These are phyloP conservation scores for Chytridium lagenaria DNA, from an alignment of 371 early-diverging fungal species.

Conservation along the genomic window DNA sequence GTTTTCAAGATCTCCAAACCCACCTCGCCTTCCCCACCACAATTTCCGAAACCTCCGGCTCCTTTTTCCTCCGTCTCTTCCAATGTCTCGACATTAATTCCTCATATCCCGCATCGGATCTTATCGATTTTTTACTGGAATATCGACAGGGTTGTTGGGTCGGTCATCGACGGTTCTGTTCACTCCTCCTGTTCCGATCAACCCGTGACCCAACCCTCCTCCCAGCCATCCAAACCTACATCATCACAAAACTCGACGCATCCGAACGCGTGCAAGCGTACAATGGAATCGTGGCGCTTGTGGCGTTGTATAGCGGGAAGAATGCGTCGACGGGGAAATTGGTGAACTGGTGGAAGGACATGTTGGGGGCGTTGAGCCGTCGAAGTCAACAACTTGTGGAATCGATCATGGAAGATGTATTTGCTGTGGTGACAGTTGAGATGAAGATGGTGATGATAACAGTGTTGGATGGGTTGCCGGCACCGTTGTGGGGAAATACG, in stretches of 20 bases:
- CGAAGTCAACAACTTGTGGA: constrained; percentile 1
- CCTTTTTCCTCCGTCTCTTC: neutral
- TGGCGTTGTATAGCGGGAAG: neutral
- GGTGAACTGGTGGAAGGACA: neutral
- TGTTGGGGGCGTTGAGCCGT: neutral
- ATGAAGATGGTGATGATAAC: neutral
- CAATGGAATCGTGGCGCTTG: neutral
- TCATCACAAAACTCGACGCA: neutral
- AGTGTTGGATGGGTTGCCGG: neutral
- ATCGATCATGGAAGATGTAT: neutral
- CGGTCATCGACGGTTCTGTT: neutral
- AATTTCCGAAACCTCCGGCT: neutral
- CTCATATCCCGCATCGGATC: neutral
- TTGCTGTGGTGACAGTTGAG: neutral
- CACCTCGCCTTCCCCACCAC: neutral
- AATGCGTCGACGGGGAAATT: neutral
- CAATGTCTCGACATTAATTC: neutral
- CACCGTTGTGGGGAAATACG: neutral
- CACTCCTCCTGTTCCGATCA: neutral
- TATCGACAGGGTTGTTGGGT: neutral
- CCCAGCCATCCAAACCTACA: neutral
- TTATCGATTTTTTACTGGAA: neutral
- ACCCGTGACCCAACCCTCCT: neutral
- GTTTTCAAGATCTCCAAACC: neutral
- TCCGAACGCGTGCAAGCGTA: neutral